Evolutionary conservation across 2,329 filamentous ascomycete species (phyloP).

Genomic region (Cryphonectria naterciae): DNA sequence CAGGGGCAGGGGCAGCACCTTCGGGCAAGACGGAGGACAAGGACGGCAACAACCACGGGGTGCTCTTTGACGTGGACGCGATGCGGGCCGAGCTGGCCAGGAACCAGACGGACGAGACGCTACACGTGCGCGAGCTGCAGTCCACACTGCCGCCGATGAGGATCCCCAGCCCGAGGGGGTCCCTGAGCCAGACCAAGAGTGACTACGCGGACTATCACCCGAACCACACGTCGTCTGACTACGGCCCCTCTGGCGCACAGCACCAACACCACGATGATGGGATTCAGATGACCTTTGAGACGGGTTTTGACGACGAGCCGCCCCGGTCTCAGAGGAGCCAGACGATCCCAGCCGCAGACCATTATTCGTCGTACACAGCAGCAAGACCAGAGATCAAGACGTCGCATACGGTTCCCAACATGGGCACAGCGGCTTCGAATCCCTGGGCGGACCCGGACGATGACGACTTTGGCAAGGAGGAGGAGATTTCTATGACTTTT

Average conservation of each 20-base stretch:
- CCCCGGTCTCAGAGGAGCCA: slow-evolving; percentile 27
- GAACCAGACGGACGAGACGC: slow-evolving; percentile 57
- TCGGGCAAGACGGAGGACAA: slow-evolving; percentile 50
- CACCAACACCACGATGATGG: slow-evolving; percentile 47
- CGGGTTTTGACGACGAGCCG: slow-evolving; percentile 50
- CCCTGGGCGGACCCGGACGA: slow-evolving; percentile 74
- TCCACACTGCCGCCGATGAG: slow-evolving; percentile 91
- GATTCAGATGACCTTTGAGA: slow-evolving; percentile 75
- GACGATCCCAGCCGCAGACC: slow-evolving; percentile 25
- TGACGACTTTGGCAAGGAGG: slow-evolving; percentile 71
- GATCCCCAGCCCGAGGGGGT: slow-evolving; percentile 51
- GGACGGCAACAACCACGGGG: slow-evolving; percentile 59
- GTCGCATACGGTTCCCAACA: slow-evolving; percentile 54
- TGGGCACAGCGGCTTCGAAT: slow-evolving; percentile 53
- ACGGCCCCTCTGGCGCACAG: slow-evolving; percentile 18
- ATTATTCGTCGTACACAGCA: slow-evolving; percentile 31
- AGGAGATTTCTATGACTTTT: slow-evolving; percentile 82
- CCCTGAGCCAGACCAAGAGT: slow-evolving; percentile 52
- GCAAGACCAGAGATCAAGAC: slow-evolving; percentile 48
- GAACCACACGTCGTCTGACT: slow-evolving; percentile 15
- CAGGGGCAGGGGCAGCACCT: slow-evolving; percentile 29
- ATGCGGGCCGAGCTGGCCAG: slow-evolving; percentile 83
- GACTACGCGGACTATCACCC: slow-evolving; percentile 40
- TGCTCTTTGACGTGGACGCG: slow-evolving; percentile 94
- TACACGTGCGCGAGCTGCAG: slow-evolving; percentile 78